Conservation (phyloP, 805 yeast species). For the Ogataea ramenticola region DNA sequence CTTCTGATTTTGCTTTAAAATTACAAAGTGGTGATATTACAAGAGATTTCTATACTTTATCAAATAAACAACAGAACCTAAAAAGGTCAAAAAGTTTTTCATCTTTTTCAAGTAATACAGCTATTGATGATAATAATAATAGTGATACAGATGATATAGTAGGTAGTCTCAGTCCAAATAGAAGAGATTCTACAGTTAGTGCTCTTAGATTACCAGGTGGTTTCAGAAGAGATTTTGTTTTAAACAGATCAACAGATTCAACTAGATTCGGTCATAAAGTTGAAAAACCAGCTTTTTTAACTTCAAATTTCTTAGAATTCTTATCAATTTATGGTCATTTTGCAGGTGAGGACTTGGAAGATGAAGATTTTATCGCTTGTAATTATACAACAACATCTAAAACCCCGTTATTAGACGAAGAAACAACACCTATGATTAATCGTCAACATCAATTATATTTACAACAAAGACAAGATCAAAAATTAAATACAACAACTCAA, state of each 20-base stretch:
- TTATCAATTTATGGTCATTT: constrained; percentile 77
- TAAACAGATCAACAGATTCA: constrained; percentile 16
- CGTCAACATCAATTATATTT: not conserved
- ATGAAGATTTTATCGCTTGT: constrained; percentile 51
- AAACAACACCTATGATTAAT: constrained; percentile 21
- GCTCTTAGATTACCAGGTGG: constrained; percentile 77
- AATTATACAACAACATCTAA: constrained; percentile 26
- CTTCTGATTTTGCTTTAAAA: constrained; percentile 24
- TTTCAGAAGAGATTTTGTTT: constrained; percentile 63
- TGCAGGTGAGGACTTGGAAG: constrained; percentile 78
- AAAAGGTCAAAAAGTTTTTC: constrained; percentile 19
- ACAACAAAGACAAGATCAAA: constrained; percentile 14
- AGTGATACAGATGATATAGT: constrained; percentile 12
- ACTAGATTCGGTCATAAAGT: constrained; percentile 22
- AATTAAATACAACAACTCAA: constrained; percentile 13
- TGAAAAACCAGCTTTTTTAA: constrained; percentile 39
- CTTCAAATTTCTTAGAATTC: constrained; percentile 72
- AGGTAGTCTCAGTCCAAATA: constrained; percentile 4
- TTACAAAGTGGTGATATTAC: constrained; percentile 47
- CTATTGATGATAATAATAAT: constrained; percentile 20
- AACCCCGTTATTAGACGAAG: constrained; percentile 28
- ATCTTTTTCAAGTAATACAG: not conserved
- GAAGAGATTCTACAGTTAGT: constrained; percentile 61
- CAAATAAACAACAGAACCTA: constrained; percentile 6
- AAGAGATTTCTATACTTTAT: constrained; percentile 35